Base-by-base conservation (phyloP, 441 rosid species). In the Arabidopsis lyrata region DNA sequence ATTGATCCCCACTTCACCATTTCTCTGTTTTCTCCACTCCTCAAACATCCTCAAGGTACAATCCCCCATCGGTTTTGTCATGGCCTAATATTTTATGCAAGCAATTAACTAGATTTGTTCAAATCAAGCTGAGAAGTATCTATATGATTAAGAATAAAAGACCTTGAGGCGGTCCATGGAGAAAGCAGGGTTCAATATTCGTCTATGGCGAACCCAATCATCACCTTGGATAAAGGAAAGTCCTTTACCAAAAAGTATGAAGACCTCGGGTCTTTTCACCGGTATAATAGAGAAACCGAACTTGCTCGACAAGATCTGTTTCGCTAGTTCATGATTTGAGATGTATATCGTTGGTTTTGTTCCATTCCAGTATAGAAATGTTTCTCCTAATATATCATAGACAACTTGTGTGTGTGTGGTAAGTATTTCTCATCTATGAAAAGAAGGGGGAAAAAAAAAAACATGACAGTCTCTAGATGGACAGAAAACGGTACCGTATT, bases 81-180 rank as follows among this genome's bases (percentile, higher is more conserved):
- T 73, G 20, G 6, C 57, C 81, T 79, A 77, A 18, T 12, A 48
- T 18, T 48, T 18, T 15, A 8, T 18, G 6, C 53, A 48, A 48
- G 27, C 13, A 48, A 48, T 18, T 3, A 47, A 16, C 0, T 16
- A 48, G 12, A 18, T 47, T 7, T 8, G 24, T 48, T 48, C 27
- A 18, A 18, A 48, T 10, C 12, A 2, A 18, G 27, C 53, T 48
- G 53, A 18, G 2, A 48, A 48, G 2, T 8, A 16, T 2, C 7
- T 0, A 18, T n/a, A n/a, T n/a, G n/a, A 4, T 29, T 29, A 18
- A 48, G 27, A 18, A 8, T 18, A 24, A 12, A 54, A 27, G 31
- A 73, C 87, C 88, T 87, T 84, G 71, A 85, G 79, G 49, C 77
- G 68, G 68, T 86, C 85, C 1, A 75, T n/a, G 20, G 83, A 68